These are phyloP conservation scores for Fusarium humuli DNA, from an alignment of 2,329 filamentous ascomycete species.

Conservation along the genomic window DNA sequence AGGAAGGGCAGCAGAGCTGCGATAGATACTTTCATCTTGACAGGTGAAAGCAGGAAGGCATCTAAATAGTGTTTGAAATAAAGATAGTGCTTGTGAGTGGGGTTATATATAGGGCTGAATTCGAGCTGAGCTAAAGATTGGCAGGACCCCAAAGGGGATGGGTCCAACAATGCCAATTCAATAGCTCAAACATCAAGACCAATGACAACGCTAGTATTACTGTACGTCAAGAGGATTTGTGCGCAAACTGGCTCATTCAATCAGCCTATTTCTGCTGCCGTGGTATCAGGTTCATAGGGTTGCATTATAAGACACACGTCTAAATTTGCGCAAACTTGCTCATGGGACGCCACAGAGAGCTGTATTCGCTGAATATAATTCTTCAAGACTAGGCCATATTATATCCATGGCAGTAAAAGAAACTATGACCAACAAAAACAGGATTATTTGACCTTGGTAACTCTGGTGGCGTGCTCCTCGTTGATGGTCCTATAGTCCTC, in stretches of 20 bases:
- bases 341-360: neutral
- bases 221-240: neutral
- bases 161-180: neutral
- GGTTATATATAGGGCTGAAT: neutral
- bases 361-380: too few relatives aligned
- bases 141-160: rapidly evolving
- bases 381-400: too few relatives aligned
- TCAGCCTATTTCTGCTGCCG: neutral
- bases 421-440: rapidly evolving
- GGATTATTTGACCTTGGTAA: rapidly evolving
- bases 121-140: neutral
- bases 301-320: neutral
- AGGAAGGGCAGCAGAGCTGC: rapidly evolving
- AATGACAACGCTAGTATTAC: rapidly evolving
- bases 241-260: neutral
- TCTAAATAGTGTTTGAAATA: too few relatives aligned
- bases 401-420: rapidly evolving
- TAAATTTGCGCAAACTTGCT: neutral
- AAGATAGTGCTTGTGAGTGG: neutral
- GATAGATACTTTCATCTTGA: neutral
- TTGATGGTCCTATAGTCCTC: neutral
- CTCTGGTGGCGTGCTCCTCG: neutral
- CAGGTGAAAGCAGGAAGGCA: too few relatives aligned
- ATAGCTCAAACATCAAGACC: neutral
- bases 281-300: neutral